Base-by-base conservation (phyloP, 164 flowering plant species). In the Macadamia tetraphylla region DNA sequence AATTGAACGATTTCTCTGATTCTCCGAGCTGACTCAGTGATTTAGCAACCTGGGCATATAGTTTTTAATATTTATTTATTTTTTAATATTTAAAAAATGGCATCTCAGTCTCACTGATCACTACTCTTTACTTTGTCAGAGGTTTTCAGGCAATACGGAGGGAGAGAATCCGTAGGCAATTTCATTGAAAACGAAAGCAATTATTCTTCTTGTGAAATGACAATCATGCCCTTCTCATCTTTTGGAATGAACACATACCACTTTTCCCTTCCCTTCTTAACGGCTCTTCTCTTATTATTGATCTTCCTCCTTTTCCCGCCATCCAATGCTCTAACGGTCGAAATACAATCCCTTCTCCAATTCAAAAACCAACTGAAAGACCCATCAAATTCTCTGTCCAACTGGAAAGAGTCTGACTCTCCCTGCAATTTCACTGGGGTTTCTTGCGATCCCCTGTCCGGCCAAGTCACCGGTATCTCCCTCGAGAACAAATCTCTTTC, bases 371-470 rank as follows among this genome's bases (percentile, higher is more conserved):
- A 77, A 63, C 82, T 94, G 40, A 70, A 77, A 23, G 98, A 94
- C 66, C 98, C 95, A 4, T 71, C 60, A 3, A 76, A 81, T 32
- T 32, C 57, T 59, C 48, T 94, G 49, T 75, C 70, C 6, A 88
- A 87, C 6, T 94, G 98, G 98, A 77, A 64, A 44, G 85, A 70
- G 7, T 70, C 86, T 1, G 81, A 76, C 1, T 81, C 93, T 14
- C 96, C 93, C 15, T 94, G 98, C 74, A 63, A 59, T 15, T 94
- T 88, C 70, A 30, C 8, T 0, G 98, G 98, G 0, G 63, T 94
- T 66, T 61, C 76, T 4, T 94, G 98, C 62, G 84, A 90, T 66
- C 65, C 70, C 2, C 53, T 62, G 12, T 75, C 89, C 1, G 85
- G 86, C 18, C 59, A 56, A 14, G 93, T 94, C 46, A 78, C 62